A percentile compares a stretch with the other conserved stretches of the same genome.
Evolutionary conservation across 106 monocot species (phyloP).

Genomic region (Triglochin maritima): DNA sequence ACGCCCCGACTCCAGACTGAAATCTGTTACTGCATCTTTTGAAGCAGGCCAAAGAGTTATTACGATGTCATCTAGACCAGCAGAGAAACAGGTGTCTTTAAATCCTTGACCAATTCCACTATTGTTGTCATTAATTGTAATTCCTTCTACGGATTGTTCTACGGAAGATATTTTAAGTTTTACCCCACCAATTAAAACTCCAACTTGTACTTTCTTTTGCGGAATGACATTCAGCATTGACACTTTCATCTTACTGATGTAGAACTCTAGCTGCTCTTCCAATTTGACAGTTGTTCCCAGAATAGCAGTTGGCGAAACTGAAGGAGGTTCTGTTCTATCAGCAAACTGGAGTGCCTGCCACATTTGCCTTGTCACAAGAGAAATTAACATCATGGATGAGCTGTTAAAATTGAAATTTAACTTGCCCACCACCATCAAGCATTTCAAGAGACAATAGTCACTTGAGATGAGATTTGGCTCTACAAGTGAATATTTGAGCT

Average conservation of each 20-base stretch:
- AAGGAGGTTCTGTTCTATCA: slow-evolving; percentile 7
- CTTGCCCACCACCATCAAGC: slow-evolving; percentile 42
- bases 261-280: slow-evolving; percentile 24
- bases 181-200: slow-evolving; percentile 31
- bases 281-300: slow-evolving; percentile 14
- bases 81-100: slow-evolving; percentile 11
- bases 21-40: slow-evolving; percentile 14
- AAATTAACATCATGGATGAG: slow-evolving; percentile 20
- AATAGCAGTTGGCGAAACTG: slow-evolving; percentile 5
- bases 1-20: neutral
- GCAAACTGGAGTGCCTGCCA: slow-evolving; percentile 10
- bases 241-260: slow-evolving; percentile 20
- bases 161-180: slow-evolving; percentile 26
- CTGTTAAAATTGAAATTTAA: slow-evolving; percentile 44
- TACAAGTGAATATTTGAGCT: slow-evolving; percentile 22
- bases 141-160: neutral
- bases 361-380: slow-evolving; percentile 25
- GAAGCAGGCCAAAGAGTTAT: slow-evolving; percentile 40
- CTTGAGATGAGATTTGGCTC: slow-evolving; percentile 15
- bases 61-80: slow-evolving; percentile 40
- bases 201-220: slow-evolving; percentile 31
- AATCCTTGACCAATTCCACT: slow-evolving; percentile 10
- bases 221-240: slow-evolving; percentile 33
- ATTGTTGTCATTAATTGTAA: neutral
- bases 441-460: slow-evolving; percentile 29